Evolutionary conservation across 2,329 filamentous ascomycete genomes (phyloP), one percentile per base, ranked within the genome.

Genomic region (Aspergillus terreus): DNA sequence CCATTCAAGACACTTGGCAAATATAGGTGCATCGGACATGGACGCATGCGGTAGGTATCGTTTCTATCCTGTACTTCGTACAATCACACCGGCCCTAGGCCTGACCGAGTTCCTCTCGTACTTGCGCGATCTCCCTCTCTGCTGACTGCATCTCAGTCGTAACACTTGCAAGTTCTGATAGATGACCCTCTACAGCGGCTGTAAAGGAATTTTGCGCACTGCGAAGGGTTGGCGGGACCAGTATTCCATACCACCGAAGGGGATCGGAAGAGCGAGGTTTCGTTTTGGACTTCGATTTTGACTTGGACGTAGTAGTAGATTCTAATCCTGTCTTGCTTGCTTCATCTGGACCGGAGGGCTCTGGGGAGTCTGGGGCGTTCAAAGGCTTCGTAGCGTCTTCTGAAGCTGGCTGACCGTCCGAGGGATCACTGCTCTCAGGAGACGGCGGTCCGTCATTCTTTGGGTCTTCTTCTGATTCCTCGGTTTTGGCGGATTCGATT

Each of bases 211-310:
- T 63, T 58, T 78, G 76, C 3, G 75, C 72, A 35, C 54, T 67
- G 49, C 74, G 74, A 33, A 79, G 65, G 21, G 73, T 67, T 9
- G 66, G 65, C 3, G 77, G 73, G 15, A 76, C 70, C 11, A 79
- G 63, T 38, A 79, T 73, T 5, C 76, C 77, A 57, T 76, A 79
- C 76, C 76, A 78, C 19, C 67, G 66, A 21, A 79, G 58, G 6
- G 77, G 76, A 52, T 79, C 71, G 44, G 63, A 62, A 17, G 67
- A 66, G 42, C 59, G 63, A 52, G 63, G 52, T 25, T 60, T 62
- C 56, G 62, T 64, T 49, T 63, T 61, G 51, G 49, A 55, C 3
- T n/a, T 17, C 53, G 51, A 49, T 52, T 57, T 56, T 49, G 55
- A 45, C 42, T 54, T 47, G 52, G 49, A 32, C 23, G 53, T 43